Evolutionary conservation across 2,329 filamentous ascomycete species (phyloP).

Genomic region (Trichoderma polysporum): DNA sequence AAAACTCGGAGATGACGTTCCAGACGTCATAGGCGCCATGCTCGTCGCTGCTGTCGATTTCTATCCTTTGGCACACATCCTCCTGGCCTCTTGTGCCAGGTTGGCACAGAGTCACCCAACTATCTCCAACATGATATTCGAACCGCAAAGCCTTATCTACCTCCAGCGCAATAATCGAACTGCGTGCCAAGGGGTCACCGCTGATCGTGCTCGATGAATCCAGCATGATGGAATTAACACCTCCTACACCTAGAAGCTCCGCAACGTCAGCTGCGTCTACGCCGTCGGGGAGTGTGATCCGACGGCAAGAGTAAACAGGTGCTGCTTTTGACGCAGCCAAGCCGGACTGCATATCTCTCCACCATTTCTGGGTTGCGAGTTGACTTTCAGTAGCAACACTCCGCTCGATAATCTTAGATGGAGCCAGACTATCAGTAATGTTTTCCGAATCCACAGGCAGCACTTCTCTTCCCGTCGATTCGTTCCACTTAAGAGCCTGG

Average conservation of each 20-base stretch:
- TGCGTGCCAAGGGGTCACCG: conserved; percentile 48
- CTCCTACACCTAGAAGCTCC: conserved; percentile 45
- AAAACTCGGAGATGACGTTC: conserved; percentile 51
- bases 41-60: conserved; percentile 28
- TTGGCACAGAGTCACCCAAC: conserved; percentile 34
- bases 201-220: conserved; percentile 59
- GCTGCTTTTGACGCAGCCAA: conserved; percentile 34
- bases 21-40: conserved; percentile 43
- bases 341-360: conserved; percentile 26
- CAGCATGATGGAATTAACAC: conserved; percentile 53
- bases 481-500: conserved; percentile 62
- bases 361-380: conserved; percentile 27
- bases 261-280: conserved; percentile 55
- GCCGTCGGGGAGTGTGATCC: conserved; percentile 45
- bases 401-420: conserved; percentile 19
- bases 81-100: conserved; percentile 25
- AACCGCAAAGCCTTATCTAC: conserved; percentile 56
- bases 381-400: conserved; percentile 25
- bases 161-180: conserved; percentile 72
- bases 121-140: conserved; percentile 56
- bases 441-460: not conserved
- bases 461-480: conserved; percentile 26
- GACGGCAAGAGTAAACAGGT: conserved; percentile 40
- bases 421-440: conserved; percentile 28
- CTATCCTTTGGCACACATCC: conserved; percentile 31